These are phyloP conservation scores for Hydnomerulius pinastri DNA, from an alignment of 768 basidiomycete species.

Conservation along the genomic window DNA sequence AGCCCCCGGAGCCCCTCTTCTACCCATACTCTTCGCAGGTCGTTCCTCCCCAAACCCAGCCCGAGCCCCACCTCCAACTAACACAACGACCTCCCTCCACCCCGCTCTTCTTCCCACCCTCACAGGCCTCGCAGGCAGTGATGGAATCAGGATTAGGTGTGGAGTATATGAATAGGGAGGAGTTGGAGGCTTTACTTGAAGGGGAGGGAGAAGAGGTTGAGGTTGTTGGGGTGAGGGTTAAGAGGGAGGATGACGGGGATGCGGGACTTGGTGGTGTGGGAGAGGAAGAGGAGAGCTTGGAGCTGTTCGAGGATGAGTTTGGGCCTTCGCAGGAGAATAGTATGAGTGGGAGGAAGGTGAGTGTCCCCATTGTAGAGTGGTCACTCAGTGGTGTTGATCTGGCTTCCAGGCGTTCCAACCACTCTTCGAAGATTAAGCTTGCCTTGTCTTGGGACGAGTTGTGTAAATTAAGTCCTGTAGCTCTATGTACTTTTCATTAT, in stretches of 20 bases:
- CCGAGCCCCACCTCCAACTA: conserved; percentile 1
- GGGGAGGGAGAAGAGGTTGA: conserved; percentile 36
- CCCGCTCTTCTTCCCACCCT: conserved; percentile 48
- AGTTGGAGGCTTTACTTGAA: conserved; percentile 50
- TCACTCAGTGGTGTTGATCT: not conserved
- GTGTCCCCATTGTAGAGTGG: not conserved
- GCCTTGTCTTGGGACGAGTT: not conserved
- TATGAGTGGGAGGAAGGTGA: conserved; percentile 27
- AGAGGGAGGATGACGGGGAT: conserved; percentile 4
- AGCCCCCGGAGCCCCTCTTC: conserved; percentile 19
- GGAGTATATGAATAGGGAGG: conserved; percentile 64
- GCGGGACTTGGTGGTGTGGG: not conserved
- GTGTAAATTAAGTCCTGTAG: not conserved
- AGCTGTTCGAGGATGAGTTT: conserved; percentile 35
- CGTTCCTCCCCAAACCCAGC: conserved; percentile 6
- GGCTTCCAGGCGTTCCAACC: conserved; percentile 30
- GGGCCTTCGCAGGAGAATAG: conserved; percentile 32
- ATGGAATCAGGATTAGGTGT: conserved; percentile 65
- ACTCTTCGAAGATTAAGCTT: conserved; percentile 34
- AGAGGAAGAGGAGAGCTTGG: conserved; percentile 21
- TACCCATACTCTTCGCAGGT: conserved; percentile 27
- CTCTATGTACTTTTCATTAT: not conserved
- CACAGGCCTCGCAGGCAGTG: conserved; percentile 64
- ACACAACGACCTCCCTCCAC: conserved; percentile 14
- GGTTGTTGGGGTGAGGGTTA: conserved; percentile 11